Evolutionary conservation across 2,329 filamentous ascomycete species (phyloP), one percentile per base, ranked within the genome.

Genomic region (Arthrinium phaeospermum): DNA sequence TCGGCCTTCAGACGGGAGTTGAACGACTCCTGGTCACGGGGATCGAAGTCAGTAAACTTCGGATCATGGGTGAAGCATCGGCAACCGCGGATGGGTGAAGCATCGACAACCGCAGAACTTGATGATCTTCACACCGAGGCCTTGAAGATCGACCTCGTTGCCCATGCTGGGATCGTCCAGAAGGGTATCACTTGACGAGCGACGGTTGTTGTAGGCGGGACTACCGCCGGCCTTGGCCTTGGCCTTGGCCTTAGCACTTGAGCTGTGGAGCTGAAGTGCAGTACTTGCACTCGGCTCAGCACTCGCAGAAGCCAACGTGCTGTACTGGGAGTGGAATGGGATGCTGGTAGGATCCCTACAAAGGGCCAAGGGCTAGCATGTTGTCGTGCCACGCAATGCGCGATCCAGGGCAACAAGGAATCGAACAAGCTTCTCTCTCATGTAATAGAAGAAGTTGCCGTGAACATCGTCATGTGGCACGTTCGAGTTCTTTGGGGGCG

Each of bases 1-100:
- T 98, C 94, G 67, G 96, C 96, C 88, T 99, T 98, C 78, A 99
- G 93, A 77, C 97, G 95, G 76, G 95, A 95, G 83, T 99, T 99
- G 85, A 98, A 98, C 27, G 96, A 98, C 86, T 98, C 96, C 93
- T 97, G 77, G 75, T 83, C 70, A 67, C 71, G 73, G 46, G 75
- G 64, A 22, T 68, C n/a, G 67, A 74, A 74, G 67, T 74, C 57
- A 74, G 72, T 74, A 30, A 71, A 71, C 2, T 22, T 45, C 0
- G 37, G 27, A 14, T 51, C 68, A 67, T 74, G 72, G 3, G 45
- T 3, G 3, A 44, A 45, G 34, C 72, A 74, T 5, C 24, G 13
- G 27, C 72, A 74, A 2, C 61, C 68, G 44, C 72, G 73, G 8
- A 41, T 74, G 72, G 3, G 45, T 3, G 3, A 44, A 45, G 34